A percentile compares a stretch with the other conserved stretches of the same genome.
Evolutionary conservation across 495 filamentous ascomycete species (phyloP).

Genomic region (Pyrenopolyporus hunteri): DNA sequence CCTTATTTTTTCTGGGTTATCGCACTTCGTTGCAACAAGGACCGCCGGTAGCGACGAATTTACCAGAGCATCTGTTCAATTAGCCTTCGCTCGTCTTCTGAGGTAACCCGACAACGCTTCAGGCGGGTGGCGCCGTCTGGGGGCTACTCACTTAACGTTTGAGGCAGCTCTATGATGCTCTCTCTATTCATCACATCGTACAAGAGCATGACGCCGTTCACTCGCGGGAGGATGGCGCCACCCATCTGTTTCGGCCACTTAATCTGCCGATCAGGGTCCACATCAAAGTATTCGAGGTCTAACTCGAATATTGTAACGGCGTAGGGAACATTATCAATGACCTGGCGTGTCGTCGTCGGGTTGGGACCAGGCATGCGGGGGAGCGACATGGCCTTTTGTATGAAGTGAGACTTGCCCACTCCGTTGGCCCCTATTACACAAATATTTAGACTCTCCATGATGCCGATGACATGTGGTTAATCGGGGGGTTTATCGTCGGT

Average conservation of each 20-base stretch:
- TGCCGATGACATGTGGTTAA: constrained; percentile 10
- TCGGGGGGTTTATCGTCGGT: constrained; percentile 4
- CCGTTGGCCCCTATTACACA: constrained; percentile 80
- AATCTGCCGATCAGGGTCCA: constrained; percentile 70
- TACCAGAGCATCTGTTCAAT: constrained; percentile 66
- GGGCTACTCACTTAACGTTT: constrained; percentile 70
- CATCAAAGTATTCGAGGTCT: constrained; percentile 67
- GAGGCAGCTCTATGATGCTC: constrained; percentile 69
- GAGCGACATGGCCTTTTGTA: constrained; percentile 78
- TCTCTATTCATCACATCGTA: constrained; percentile 83
- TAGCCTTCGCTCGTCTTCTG: constrained; percentile 16
- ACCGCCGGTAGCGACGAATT: constrained; percentile 72
- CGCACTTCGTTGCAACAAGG: constrained; percentile 86
- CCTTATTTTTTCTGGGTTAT: constrained; percentile 64
- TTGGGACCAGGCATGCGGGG: constrained; percentile 61
- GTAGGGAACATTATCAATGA: constrained; percentile 76
- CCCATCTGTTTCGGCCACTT: constrained; percentile 78
- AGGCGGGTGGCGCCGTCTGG: background rate
- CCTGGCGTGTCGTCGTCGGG: constrained; percentile 69
- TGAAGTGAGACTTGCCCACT: constrained; percentile 90
- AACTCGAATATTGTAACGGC: constrained; percentile 83
- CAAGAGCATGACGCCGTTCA: constrained; percentile 83
- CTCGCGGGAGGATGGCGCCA: constrained; percentile 68
- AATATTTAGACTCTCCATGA: constrained; percentile 77
- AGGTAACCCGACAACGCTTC: constrained; percentile 11